Conservation (phyloP, 192 early-diverging fungal genomes). For the Entomortierella parvispora region DNA sequence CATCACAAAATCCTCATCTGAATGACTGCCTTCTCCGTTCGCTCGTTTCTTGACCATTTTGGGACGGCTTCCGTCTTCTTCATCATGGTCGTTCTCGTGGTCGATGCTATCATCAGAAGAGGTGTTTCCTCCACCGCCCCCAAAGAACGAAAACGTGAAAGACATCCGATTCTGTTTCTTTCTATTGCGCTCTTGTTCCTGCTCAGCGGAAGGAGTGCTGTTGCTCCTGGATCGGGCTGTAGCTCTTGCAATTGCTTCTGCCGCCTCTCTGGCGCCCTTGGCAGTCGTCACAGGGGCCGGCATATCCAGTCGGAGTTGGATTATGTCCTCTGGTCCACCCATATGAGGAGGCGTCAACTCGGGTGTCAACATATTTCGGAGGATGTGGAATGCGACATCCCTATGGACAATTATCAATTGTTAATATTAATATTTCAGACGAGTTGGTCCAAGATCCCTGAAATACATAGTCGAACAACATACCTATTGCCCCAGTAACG, state of each 20-base stretch:
- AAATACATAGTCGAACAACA: not conserved
- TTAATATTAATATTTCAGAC: not conserved
- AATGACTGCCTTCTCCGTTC: constrained; percentile 2
- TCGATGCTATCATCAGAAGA: constrained; percentile 1
- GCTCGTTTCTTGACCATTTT: not conserved
- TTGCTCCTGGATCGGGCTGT: constrained; percentile 14
- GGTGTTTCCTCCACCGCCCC: constrained; percentile 1
- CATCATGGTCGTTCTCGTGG: not conserved
- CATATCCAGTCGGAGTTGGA: constrained; percentile 19
- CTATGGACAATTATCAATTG: not conserved
- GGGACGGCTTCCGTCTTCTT: not conserved
- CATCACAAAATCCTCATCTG: constrained; percentile 25
- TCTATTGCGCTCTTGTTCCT: constrained; percentile 5
- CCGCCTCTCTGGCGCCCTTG: constrained; percentile 22
- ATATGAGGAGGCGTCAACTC: not conserved
- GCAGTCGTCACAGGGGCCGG: constrained; percentile 10
- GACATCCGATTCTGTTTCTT: constrained; percentile 37
- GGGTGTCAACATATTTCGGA: constrained; percentile 26
- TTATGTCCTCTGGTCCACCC: not conserved
- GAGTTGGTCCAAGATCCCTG: not conserved
- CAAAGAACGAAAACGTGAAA: constrained; percentile 43
- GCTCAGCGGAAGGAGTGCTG: not conserved
- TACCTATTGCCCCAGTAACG: constrained; percentile 67
- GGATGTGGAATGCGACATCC: constrained; percentile 43
- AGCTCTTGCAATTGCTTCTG: constrained; percentile 25